Conservation (phyloP, 257 asterid species). For the Thymus quinquecostatus region DNA sequence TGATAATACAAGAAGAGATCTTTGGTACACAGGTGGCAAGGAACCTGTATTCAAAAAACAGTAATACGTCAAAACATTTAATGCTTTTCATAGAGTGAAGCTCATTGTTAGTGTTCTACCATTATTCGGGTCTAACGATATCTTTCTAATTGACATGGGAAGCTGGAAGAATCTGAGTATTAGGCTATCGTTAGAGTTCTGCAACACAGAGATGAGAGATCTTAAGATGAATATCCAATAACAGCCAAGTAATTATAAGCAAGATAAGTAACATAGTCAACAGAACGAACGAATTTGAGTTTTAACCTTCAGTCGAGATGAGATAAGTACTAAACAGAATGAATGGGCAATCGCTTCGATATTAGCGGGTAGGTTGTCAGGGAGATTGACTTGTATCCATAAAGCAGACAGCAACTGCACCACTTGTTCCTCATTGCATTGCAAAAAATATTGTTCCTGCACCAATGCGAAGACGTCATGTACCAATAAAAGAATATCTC, state of each 20-base stretch:
- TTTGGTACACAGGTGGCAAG: slow-evolving; percentile 65
- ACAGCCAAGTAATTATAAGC: neutral
- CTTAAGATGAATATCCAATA: neutral
- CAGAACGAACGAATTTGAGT: neutral
- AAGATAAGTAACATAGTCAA: neutral
- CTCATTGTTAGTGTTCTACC: slow-evolving; percentile 43
- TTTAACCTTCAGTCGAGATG: slow-evolving; percentile 69
- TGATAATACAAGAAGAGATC: slow-evolving; percentile 78
- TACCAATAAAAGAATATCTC: neutral
- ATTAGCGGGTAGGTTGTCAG: slow-evolving; percentile 84
- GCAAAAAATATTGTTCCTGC: slow-evolving; percentile 78
- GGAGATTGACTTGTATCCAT: slow-evolving; percentile 81
- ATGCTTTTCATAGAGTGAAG: slow-evolving; percentile 1
- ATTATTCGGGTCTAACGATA: slow-evolving; percentile 59
- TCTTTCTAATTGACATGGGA: slow-evolving; percentile 72
- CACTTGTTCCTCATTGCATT: slow-evolving; percentile 84
- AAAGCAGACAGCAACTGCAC: slow-evolving; percentile 81
- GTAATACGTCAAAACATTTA: slow-evolving; percentile 23
- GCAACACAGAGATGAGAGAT: slow-evolving; percentile 43
- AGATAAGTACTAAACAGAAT: slow-evolving; percentile 72
- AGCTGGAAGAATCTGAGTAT: slow-evolving; percentile 82
- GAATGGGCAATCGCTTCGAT: slow-evolving; percentile 94
- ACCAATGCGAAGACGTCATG: slow-evolving; percentile 27
- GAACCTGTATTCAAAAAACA: slow-evolving; percentile 52
- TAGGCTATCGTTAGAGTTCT: slow-evolving; percentile 57